Base-by-base conservation (phyloP, 495 filamentous ascomycete genomes). In the Penicillium samsonianum region DNA sequence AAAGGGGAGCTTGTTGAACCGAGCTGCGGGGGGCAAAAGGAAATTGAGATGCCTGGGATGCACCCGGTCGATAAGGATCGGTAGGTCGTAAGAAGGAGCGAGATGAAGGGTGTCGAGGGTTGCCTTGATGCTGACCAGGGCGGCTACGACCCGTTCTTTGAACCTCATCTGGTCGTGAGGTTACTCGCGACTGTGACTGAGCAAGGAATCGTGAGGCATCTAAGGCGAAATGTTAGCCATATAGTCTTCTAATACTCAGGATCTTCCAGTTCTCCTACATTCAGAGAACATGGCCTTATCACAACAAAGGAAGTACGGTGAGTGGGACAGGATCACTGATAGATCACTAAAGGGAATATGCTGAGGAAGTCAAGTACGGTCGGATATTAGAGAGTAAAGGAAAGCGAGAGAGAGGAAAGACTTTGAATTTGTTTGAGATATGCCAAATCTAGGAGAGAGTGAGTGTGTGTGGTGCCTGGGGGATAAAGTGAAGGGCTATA, bases 201-300 rank as follows among this genome's bases (percentile, higher is more conserved):
- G 94, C 92, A 59, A 98, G 86, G 70, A 98, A 98, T 50, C 88
- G 88, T 52, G 95, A 98, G 63, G 94, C 94, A 88, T 98, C 94
- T 98, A 31, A 17, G 10, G 23, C 19, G 11, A 45, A 26, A 5
- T 14, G 16, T 55, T 30, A 55, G 53, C 41, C 16, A 38, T 44
- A 14, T 22, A 11, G 16, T 17, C 35, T 12, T 38, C n/a, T 17
- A 28, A 31, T 26, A 7, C 5, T 20, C 40, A 35, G 17, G 14
- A 10, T 25, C 22, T 28, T 17, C 14, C 25, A 12, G 49, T 5
- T 23, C 92, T 78, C n/a, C n/a, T 83, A 96, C 92, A 97, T 88
- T 96, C 93, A 33, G 93, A 98, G 76, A 98, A 98, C 93, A 98
- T 98, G 71, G 66, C 75, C 69, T 57, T 65, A 52, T 57, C 51